phyloP scores from a whole-genome alignment of 2,329 filamentous ascomycete species.

The Monascus ruber region DNA sequence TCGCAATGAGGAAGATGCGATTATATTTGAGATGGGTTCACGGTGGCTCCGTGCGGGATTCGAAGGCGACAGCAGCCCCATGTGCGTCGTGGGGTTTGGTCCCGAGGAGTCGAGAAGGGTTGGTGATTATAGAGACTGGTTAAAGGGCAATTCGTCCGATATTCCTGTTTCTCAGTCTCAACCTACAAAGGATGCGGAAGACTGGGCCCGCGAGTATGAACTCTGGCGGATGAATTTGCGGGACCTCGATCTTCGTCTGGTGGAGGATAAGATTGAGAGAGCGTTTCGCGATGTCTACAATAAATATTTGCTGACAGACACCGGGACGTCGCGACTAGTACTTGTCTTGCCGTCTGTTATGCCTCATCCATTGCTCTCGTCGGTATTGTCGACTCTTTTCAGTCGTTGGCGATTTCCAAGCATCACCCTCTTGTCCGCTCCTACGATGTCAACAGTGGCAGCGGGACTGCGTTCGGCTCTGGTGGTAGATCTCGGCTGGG shows the following conservation, averaged over 20 bases:
- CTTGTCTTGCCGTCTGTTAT: conserved; percentile 67
- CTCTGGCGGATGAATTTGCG: conserved; percentile 70
- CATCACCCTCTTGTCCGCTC: conserved; percentile 67
- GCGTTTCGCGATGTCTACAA: conserved; percentile 70
- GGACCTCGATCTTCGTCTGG: conserved; percentile 61
- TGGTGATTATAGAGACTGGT: conserved; percentile 71
- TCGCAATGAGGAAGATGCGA: conserved; percentile 67
- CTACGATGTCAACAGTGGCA: conserved; percentile 62
- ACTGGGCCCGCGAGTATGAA: conserved; percentile 45
- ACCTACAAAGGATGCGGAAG: conserved; percentile 16
- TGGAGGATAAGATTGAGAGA: conserved; percentile 79
- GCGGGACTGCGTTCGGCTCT: conserved; percentile 79
- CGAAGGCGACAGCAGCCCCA: conserved; percentile 65
- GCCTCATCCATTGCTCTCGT: conserved; percentile 66
- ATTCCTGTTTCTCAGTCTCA: conserved; percentile 29
- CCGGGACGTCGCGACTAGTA: conserved; percentile 61
- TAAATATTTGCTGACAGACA: conserved; percentile 51
- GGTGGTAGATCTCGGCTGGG: conserved; percentile 85
- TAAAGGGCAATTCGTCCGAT: conserved; percentile 40
- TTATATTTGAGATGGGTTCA: conserved; percentile 74
- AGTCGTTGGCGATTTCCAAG: conserved; percentile 66
- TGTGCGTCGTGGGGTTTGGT: conserved; percentile 60
- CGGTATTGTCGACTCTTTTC: conserved; percentile 68
- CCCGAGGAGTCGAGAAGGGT: conserved; percentile 65
- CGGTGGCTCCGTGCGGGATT: conserved; percentile 73